Base-by-base conservation (phyloP, 108 stramenopile genomes). In the Nitzschia putrida region DNA sequence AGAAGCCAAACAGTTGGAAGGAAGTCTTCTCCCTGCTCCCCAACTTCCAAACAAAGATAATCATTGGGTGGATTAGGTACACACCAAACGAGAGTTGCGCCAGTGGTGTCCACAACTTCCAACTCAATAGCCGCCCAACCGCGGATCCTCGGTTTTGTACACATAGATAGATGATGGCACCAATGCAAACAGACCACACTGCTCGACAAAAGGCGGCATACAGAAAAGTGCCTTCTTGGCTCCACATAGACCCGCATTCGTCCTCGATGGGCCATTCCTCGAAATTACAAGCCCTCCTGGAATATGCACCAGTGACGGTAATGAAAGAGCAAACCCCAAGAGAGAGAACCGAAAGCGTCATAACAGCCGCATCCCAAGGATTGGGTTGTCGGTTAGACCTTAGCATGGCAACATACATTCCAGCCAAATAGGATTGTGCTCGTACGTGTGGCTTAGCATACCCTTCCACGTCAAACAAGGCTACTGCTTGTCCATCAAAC, bases 11-110 rank as follows among this genome's bases (percentile, higher is more conserved):
- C 16, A 80, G 6, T n/a, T 71, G 69, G 44, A 80, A 82, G 6
- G 50, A 50, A 7, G 40, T 60, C 43, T 86, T 86, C 45, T 80
- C 64, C 29, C 57, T 51, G 21, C 59, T 68, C 0, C 73, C 79
- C 40, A 86, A 53, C 20, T 74, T 61, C 76, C 76, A 80, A 11
- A 83, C 47, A 53, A 80, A 77, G 37, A 82, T 77, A 12, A 86
- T 60, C 42, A 86, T 80, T 0, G 85, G 85, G 69, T 86, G 85
- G 20, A 86, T 75, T 44, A 86, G 50, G 53, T 86, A 86, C 12
- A 67, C 73, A 2, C 76, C 79, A 57, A 82, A 86, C 9, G 76
- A 72, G 0, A 86, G 53, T 37, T 80, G 75, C 6, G 76, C 70
- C 44, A 86, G 45, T n/a, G 81, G 81, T 14, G 78, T 74, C 85